These are phyloP conservation scores for Pleurotus salmoneostramineus DNA, from an alignment of 768 basidiomycete genomes.

Conservation along the genomic window DNA sequence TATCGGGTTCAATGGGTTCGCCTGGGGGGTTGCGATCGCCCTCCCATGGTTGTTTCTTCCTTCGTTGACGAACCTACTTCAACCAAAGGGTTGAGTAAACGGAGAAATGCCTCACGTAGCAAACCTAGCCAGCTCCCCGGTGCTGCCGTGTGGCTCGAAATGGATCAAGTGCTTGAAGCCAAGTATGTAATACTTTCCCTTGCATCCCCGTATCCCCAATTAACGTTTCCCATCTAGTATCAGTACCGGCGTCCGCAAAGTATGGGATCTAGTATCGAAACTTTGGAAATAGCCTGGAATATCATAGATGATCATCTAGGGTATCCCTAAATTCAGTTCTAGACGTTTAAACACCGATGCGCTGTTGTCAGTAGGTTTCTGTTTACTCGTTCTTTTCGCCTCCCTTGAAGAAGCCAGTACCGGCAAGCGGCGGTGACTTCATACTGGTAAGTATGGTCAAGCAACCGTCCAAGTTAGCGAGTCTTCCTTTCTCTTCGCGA, in stretches of 20 bases:
- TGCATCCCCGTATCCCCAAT: neutral
- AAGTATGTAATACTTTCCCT: slow-evolving; percentile 46
- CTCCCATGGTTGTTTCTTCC: slow-evolving; percentile 14
- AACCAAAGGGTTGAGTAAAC: slow-evolving; percentile 8
- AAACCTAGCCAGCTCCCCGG: slow-evolving; percentile 14
- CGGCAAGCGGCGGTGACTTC: neutral
- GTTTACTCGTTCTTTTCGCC: neutral
- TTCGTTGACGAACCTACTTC: slow-evolving; percentile 8
- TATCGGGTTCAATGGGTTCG: slow-evolving; percentile 74
- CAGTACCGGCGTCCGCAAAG: slow-evolving; percentile 70
- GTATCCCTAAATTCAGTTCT: too few relatives aligned
- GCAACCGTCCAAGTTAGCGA: neutral
- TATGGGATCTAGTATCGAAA: slow-evolving; percentile 57
- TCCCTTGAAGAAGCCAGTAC: neutral
- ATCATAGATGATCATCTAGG: neutral
- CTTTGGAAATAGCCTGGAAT: slow-evolving; percentile 35
- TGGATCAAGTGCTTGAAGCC: slow-evolving; percentile 49
- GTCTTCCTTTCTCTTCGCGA: slow-evolving; percentile 3
- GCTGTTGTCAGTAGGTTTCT: too few relatives aligned
- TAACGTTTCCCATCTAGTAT: slow-evolving; percentile 39
- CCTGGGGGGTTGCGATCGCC: slow-evolving; percentile 46
- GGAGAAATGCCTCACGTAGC: slow-evolving; percentile 10
- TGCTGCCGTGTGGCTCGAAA: slow-evolving; percentile 44
- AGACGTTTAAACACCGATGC: too few relatives aligned
- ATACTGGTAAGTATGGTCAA: too few relatives aligned